Conservation (phyloP, 306 rosid genomes). For the Alnus glutinosa region DNA sequence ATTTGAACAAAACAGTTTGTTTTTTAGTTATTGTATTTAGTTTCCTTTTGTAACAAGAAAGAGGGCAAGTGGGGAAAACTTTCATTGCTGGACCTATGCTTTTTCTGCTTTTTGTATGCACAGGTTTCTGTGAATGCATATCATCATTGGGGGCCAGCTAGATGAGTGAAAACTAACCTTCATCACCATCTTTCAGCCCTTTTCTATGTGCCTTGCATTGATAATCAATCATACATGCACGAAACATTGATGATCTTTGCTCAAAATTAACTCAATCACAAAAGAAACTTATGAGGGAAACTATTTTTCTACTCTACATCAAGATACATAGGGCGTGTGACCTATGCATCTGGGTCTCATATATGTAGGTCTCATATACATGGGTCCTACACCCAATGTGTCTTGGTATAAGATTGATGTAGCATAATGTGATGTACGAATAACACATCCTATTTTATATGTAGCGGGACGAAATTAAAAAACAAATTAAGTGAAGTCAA, state of each 20-base stretch:
- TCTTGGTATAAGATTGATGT: too few species aligned
- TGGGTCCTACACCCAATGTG: too few species aligned
- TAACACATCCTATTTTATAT: too few species aligned
- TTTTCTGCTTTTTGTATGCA: slow-evolving; percentile 39
- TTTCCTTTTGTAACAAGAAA: slow-evolving; percentile 1
- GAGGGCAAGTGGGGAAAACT: slow-evolving; percentile 20
- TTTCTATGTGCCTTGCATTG: not conserved
- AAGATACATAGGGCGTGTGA: too few species aligned
- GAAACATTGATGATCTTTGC: not conserved
- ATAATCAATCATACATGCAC: not conserved
- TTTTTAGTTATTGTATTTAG: slow-evolving; percentile 7
- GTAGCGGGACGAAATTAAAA: too few species aligned
- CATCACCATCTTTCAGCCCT: slow-evolving; percentile 17
- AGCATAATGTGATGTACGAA: too few species aligned
- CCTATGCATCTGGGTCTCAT: too few species aligned
- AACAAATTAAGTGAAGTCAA: too few species aligned
- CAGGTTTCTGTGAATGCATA: slow-evolving; percentile 18
- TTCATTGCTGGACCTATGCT: slow-evolving; percentile 22
- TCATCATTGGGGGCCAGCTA: slow-evolving; percentile 27
- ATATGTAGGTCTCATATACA: too few species aligned
- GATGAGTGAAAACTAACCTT: slow-evolving; percentile 8
- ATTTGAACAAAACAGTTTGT: slow-evolving; percentile 9
- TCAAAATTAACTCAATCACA: too few species aligned
- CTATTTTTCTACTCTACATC: too few species aligned
- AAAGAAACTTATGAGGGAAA: too few species aligned